phyloP scores from a whole-genome alignment of 164 flowering plant species.

The Litsea cubeba region DNA sequence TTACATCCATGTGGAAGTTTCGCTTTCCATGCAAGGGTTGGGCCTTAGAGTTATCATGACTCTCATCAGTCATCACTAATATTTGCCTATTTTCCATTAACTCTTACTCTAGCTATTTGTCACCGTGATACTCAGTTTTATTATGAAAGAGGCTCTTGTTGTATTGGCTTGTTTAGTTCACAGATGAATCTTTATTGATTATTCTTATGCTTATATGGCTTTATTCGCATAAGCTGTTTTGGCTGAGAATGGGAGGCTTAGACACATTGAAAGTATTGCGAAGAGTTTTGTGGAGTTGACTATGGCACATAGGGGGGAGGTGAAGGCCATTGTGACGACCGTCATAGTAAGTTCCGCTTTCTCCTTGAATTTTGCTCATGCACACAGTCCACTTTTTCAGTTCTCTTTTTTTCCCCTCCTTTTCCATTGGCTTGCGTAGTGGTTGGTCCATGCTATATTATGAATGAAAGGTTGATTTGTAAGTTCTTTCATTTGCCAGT shows the following conservation, averaged over 20 bases:
- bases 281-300: conserved; percentile 63
- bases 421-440: too few relatives aligned
- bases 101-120: neutral
- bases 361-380: neutral
- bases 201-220: neutral
- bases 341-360: conserved; percentile 60
- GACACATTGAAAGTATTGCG: conserved; percentile 46
- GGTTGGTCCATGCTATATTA: too few relatives aligned
- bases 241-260: conserved; percentile 79
- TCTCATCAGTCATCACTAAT: too few relatives aligned
- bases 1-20: neutral
- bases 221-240: conserved; percentile 38
- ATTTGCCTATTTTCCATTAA: too few relatives aligned
- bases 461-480: too few relatives aligned
- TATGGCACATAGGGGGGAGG: conserved; percentile 80
- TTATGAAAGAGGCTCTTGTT: neutral
- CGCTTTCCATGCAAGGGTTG: too few relatives aligned
- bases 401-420: too few relatives aligned
- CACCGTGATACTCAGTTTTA: neutral
- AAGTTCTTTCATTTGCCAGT: too few relatives aligned
- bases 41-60: too few relatives aligned
- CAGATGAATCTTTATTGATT: neutral
- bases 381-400: too few relatives aligned
- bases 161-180: neutral
- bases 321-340: conserved; percentile 70